These are phyloP conservation scores for Volvariella volvacea DNA, from an alignment of 1,284 basidiomycete genomes.

Conservation along the genomic window DNA sequence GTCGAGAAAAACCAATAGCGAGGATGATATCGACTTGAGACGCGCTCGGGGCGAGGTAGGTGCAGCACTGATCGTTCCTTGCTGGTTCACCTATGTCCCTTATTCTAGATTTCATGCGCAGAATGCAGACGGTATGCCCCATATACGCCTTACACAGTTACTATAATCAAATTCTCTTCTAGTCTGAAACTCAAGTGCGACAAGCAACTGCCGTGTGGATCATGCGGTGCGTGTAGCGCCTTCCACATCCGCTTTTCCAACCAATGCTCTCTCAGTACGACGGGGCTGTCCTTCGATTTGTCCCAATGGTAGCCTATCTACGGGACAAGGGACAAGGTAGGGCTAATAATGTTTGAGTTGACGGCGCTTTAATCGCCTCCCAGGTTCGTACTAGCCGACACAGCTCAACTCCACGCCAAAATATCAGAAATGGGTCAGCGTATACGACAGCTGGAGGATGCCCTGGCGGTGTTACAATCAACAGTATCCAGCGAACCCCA, in stretches of 20 bases:
- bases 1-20: slow-evolving; percentile 33
- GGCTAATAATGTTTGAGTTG: slow-evolving; percentile 8
- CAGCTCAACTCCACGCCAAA: slow-evolving; percentile 61
- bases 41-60: slow-evolving; percentile 46
- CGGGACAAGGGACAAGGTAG: slow-evolving; percentile 53
- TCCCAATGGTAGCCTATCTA: slow-evolving; percentile 49
- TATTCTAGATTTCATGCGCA: slow-evolving; percentile 45
- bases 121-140: slow-evolving; percentile 41
- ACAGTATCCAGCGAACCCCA: slow-evolving; percentile 54
- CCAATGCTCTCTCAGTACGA: slow-evolving; percentile 21
- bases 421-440: slow-evolving; percentile 69
- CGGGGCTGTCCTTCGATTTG: slow-evolving; percentile 46
- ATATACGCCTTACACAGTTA: not conserved
- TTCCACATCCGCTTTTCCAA: not conserved
- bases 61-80: slow-evolving; percentile 2
- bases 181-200: slow-evolving; percentile 69
- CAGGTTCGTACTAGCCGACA: slow-evolving; percentile 65
- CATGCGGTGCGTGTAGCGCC: slow-evolving; percentile 29
- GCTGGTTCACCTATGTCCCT: slow-evolving; percentile 3
- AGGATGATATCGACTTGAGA: slow-evolving; percentile 46
- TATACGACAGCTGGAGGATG: slow-evolving; percentile 66
- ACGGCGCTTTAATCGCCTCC: not conserved
- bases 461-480: slow-evolving; percentile 56
- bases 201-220: slow-evolving; percentile 50
- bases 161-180: slow-evolving; percentile 1